Base-by-base conservation (phyloP, 2,329 filamentous ascomycete species). In the Chaetomium sp. region DNA sequence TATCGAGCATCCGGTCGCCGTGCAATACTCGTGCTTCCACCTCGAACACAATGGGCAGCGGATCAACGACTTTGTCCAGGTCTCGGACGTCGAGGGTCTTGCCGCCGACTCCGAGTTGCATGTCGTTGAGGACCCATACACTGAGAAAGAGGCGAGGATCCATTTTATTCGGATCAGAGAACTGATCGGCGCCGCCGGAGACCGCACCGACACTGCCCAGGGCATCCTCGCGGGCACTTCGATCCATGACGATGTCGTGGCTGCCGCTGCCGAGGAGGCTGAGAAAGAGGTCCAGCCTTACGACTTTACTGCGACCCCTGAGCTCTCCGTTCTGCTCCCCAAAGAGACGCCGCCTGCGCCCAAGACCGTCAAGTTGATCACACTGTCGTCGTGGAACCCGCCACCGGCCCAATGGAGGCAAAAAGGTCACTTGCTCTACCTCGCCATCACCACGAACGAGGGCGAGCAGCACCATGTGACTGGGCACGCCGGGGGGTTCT, bases 11-110 rank as follows among this genome's bases (percentile, higher is more conserved):
- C 95, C 95, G 5, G 85, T 90, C 66, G 96, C 94, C 59, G 95
- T 97, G 80, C 93, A 96, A 78, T 97, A 97, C 82, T 96, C 95
- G 60, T 99, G 95, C 83, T 99, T 99, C 82, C 95, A 99, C 80
- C 88, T 99, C 73, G 93, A 98, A 80, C 89, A 93, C 80, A 89
- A 91, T 65, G 92, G 92, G 71, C 83, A 91, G 78, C 90, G 91
- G 70, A 90, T 99, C 83, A 98, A 98, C 78, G 95, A 99, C 78
- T 98, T 95, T 73, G 86, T 96, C 65, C 90, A 96, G 76, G 85
- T 99, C 67, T 93, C 92, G 62, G 94, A 99, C 75, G 90, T 99
- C 62, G 85, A 90, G 56, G 92, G 87, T 63, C 85, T 99, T 62
- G 86, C 87, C 60, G 79, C 89, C 38, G 88, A 93, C 68, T 90